Evolutionary conservation across 2,329 filamentous ascomycete genomes (phyloP).

Genomic region (Aureobasidium melanogenum): DNA sequence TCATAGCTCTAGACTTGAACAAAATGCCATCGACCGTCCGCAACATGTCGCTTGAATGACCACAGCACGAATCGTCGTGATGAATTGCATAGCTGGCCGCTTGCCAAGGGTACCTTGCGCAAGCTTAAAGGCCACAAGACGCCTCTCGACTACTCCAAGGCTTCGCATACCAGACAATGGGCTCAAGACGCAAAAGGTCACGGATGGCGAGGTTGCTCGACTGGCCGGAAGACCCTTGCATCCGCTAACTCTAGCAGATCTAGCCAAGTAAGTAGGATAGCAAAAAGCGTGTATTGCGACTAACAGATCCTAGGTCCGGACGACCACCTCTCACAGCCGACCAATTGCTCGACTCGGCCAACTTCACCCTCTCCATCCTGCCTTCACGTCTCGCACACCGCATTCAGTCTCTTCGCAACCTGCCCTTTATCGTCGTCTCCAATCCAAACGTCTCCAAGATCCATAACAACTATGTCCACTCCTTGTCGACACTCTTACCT

Average conservation of each 20-base stretch:
- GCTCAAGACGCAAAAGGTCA: conserved; percentile 35
- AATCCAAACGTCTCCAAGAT: conserved; percentile 92
- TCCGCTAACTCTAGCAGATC: conserved; percentile 73
- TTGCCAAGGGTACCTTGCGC: not conserved
- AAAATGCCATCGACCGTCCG: not conserved
- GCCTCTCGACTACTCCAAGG: not conserved
- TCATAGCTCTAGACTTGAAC: not conserved
- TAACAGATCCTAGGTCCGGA: conserved; percentile 49
- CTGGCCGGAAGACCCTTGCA: conserved; percentile 73
- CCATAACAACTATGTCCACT: conserved; percentile 93
- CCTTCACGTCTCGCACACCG: conserved; percentile 88
- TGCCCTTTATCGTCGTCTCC: conserved; percentile 97
- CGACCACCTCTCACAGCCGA: conserved; percentile 73
- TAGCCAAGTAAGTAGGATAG: conserved; percentile 62
- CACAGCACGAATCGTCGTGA: not conserved
- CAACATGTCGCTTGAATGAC: not conserved
- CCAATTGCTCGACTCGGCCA: conserved; percentile 79
- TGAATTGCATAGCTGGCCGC: not conserved
- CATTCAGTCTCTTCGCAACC: conserved; percentile 83
- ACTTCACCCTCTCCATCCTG: conserved; percentile 88
- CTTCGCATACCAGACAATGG: not conserved
- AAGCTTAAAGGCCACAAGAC: not conserved
- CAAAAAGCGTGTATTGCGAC: not conserved
- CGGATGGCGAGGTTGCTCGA: conserved; percentile 66
- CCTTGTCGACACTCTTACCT: conserved; percentile 78